These are phyloP conservation scores for Ganoderma lingzhi DNA, from an alignment of 1,284 basidiomycete genomes.

Conservation along the genomic window DNA sequence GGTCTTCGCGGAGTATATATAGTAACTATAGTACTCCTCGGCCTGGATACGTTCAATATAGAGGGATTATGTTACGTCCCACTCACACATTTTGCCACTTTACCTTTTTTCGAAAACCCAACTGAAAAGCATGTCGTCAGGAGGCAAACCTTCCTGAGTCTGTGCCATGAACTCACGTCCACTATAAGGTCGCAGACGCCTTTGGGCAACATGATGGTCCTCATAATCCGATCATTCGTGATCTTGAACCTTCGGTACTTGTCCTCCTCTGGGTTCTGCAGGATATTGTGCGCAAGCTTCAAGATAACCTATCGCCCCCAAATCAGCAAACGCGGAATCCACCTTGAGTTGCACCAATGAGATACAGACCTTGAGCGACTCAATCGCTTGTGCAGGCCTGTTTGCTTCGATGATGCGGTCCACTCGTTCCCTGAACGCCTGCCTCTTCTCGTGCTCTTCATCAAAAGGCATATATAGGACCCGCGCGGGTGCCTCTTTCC, in stretches of 20 bases:
- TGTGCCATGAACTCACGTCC: constrained; percentile 36
- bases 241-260: constrained; percentile 76
- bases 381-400: constrained; percentile 10
- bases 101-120: constrained; percentile 74
- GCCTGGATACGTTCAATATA: constrained; percentile 38
- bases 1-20: constrained; percentile 60
- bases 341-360: not conserved
- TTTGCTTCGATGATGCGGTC: constrained; percentile 20
- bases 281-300: constrained; percentile 71
- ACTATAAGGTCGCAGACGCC: constrained; percentile 79
- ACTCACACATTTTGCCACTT: not conserved
- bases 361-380: constrained; percentile 23
- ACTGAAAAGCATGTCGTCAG: constrained; percentile 46
- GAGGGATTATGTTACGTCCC: not conserved
- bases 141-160: not conserved
- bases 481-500: constrained; percentile 14
- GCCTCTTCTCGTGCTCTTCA: constrained; percentile 19
- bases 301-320: constrained; percentile 43
- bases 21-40: constrained; percentile 57
- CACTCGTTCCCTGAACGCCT: constrained; percentile 19
- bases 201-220: constrained; percentile 61
- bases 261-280: constrained; percentile 69
- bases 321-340: not conserved
- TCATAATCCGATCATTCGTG: constrained; percentile 69
- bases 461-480: constrained; percentile 23